Conservation (phyloP, 805 yeast species). For the Starmerella vitae region DNA sequence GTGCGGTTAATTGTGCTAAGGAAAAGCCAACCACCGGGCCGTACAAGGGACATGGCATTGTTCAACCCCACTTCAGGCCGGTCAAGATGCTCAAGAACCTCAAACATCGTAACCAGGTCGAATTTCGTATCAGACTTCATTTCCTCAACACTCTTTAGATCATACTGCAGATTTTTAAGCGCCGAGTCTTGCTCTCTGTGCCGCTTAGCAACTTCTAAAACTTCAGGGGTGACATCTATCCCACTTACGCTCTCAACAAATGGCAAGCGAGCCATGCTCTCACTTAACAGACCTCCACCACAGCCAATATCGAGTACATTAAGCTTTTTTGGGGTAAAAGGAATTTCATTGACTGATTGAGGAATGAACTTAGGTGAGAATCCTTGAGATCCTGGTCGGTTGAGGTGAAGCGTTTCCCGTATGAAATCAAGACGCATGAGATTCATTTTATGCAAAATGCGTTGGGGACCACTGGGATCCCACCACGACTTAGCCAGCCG, state of each 20-base stretch:
- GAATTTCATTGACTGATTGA: not conserved
- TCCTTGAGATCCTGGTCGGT: slow-evolving; percentile 48
- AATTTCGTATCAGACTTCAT: slow-evolving; percentile 31
- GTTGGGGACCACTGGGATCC: slow-evolving; percentile 86
- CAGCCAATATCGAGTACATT: slow-evolving; percentile 82
- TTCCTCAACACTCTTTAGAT: slow-evolving; percentile 49
- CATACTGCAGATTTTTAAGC: slow-evolving; percentile 47
- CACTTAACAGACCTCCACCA: slow-evolving; percentile 94
- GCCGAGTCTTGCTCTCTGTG: slow-evolving; percentile 60
- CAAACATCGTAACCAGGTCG: slow-evolving; percentile 82
- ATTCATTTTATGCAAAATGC: slow-evolving; percentile 92
- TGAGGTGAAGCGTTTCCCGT: slow-evolving; percentile 43
- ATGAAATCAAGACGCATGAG: slow-evolving; percentile 78
- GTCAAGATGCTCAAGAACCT: slow-evolving; percentile 88
- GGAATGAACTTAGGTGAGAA: slow-evolving; percentile 61
- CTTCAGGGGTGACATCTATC: slow-evolving; percentile 74
- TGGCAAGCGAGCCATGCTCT: slow-evolving; percentile 63
- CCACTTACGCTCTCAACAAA: slow-evolving; percentile 57
- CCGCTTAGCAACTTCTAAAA: slow-evolving; percentile 58
- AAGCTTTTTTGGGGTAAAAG: slow-evolving; percentile 37
- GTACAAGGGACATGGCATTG: slow-evolving; percentile 54
- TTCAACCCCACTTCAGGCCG: slow-evolving; percentile 60
- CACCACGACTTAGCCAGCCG: slow-evolving; percentile 94
- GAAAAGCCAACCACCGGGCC: slow-evolving; percentile 73
- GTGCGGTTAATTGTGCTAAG: slow-evolving; percentile 89